A percentile compares a stretch with the other conserved stretches of the same genome.
These are phyloP conservation scores for Forsythia viridissima DNA, from an alignment of 257 asterid genomes.

Conservation along the genomic window DNA sequence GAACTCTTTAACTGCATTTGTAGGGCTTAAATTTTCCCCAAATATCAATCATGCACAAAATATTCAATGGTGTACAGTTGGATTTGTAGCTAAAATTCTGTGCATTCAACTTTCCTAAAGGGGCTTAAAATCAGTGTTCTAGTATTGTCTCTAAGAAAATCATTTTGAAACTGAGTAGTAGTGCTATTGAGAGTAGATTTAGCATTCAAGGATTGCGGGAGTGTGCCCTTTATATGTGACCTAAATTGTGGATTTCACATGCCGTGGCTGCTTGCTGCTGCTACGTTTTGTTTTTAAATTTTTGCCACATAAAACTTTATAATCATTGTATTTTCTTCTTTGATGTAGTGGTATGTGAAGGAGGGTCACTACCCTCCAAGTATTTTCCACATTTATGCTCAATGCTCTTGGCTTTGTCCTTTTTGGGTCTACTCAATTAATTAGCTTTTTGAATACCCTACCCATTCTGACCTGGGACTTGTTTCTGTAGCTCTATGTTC, in stretches of 20 bases:
- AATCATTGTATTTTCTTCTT: background rate
- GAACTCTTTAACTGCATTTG: background rate
- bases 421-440: background rate
- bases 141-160: too few species aligned
- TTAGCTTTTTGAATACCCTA: background rate
- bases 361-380: background rate
- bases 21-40: background rate
- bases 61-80: background rate
- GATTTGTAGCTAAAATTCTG: background rate
- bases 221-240: background rate
- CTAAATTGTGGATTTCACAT: background rate
- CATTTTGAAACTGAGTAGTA: too few species aligned
- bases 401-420: background rate
- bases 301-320: background rate
- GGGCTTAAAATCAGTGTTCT: background rate
- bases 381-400: background rate
- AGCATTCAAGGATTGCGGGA: background rate
- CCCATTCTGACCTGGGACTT: constrained; percentile 16
- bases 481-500: constrained; percentile 70
- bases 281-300: background rate
- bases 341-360: background rate
- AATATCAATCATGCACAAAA: background rate
- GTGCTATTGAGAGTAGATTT: background rate
- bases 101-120: background rate
- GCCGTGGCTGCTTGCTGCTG: background rate